Conservation (phyloP, 2,329 filamentous ascomycete species). For the Fusarium guadeloupense region DNA sequence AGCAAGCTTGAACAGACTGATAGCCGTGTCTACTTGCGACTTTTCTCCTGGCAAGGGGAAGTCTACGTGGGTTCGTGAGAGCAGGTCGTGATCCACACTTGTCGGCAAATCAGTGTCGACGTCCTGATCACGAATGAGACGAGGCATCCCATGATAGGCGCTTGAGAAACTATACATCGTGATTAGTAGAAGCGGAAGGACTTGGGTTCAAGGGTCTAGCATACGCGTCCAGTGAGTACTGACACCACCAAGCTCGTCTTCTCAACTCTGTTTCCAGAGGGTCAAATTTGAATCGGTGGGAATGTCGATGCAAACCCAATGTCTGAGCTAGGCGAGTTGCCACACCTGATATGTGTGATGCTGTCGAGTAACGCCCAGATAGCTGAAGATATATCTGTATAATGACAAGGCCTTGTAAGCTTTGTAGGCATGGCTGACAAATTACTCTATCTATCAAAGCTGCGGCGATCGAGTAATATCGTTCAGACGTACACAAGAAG, state of each 20-base stretch:
- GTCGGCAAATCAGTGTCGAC: conserved; percentile 41
- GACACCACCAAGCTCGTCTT: conserved; percentile 41
- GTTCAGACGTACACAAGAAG: conserved; percentile 36
- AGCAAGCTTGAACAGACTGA: conserved; percentile 39
- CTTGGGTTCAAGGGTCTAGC: neutral
- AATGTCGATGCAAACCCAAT: conserved; percentile 40
- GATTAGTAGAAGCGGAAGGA: neutral
- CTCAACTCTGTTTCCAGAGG: conserved; percentile 40
- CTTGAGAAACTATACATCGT: conserved; percentile 29
- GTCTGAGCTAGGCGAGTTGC: conserved; percentile 40
- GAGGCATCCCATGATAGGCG: conserved; percentile 41
- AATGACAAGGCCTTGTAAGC: conserved; percentile 36
- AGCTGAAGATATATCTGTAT: conserved; percentile 40
- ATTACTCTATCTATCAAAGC: conserved; percentile 26
- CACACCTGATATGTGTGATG: conserved; percentile 38
- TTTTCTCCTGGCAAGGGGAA: conserved; percentile 41
- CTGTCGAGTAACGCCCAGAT: conserved; percentile 31
- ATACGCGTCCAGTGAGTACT: conserved; percentile 41
- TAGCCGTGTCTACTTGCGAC: conserved; percentile 39
- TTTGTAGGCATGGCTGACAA: conserved; percentile 27
- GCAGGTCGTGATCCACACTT: conserved; percentile 38
- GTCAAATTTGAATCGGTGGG: conserved; percentile 41
- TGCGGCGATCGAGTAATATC: conserved; percentile 28
- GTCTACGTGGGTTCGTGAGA: conserved; percentile 34
- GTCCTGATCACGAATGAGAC: conserved; percentile 41